Base-by-base conservation (phyloP, 345 rosid genomes). In the Citrus maxima region DNA sequence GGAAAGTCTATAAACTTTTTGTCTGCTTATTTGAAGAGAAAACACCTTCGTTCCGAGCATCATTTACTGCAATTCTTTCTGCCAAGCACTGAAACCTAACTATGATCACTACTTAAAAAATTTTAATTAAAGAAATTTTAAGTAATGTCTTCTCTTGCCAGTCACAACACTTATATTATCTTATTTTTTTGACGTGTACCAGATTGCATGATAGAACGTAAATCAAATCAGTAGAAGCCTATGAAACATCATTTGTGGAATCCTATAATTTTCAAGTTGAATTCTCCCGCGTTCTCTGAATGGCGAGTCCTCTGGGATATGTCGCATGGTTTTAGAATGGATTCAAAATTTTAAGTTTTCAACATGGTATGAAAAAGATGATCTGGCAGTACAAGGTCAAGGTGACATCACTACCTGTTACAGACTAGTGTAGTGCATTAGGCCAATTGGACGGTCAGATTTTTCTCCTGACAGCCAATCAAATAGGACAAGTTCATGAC, bases 401-500 rank as follows among this genome's bases (percentile, higher is more conserved):
- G 12, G 10, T 66, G 30, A 61, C 3, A 61, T 71, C 37, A 71
- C 25, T 13, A 65, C 54, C 55, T 46, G 71, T 40, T 12, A 42
- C 51, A 42, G 51, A 12, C 51, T 10, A 12, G 25, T 24, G 56
- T 5, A 51, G 77, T 24, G 54, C 10, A 24, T 24, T 51, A 55
- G 37, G 80, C 72, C 80, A 73, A 68, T 35, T 72, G 73, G 82
- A 21, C 46, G 80, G 80, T 76, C 80, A 73, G 73, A 51, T 83
- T 62, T 73, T 40, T 35, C 49, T 28, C 28, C 10, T 21, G 78
- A 49, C 27, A 27, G 35, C 18, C 75, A 42, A 63, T 32, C 64
- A 63, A 78, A 80, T 8, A 80, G 71, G 85, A 86, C 89, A 82
- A 80, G 71, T n/a, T 19, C 60, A 60, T 22, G 32, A 76, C 70